phyloP scores from a whole-genome alignment of 306 rosid genomes.

The Glycyrrhiza uralensis region DNA sequence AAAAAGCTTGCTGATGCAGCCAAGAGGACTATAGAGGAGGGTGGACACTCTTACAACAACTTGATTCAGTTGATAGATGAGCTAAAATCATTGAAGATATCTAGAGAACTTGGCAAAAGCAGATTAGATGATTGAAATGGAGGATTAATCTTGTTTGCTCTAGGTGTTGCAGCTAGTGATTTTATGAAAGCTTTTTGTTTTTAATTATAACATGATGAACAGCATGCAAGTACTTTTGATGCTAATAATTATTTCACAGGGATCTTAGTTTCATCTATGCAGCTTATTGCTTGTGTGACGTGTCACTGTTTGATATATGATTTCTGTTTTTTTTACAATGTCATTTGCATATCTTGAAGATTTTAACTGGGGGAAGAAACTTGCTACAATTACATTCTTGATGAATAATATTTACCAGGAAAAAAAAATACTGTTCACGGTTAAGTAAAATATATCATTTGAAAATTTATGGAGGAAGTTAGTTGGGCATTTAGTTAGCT shows the following conservation, averaged over 20 bases:
- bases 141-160: not conserved
- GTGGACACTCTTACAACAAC: not conserved
- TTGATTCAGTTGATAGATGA: slow-evolving; percentile 17
- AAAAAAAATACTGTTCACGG: no score
- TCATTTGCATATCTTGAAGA: no score
- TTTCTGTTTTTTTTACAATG: no score
- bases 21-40: slow-evolving; percentile 13
- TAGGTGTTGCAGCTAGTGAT: not conserved
- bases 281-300: not conserved
- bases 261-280: not conserved
- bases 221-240: not conserved
- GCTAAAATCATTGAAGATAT: slow-evolving; percentile 19
- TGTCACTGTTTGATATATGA: no score
- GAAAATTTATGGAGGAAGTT: no score
- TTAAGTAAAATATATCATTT: no score
- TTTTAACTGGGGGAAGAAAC: not conserved
- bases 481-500: no score
- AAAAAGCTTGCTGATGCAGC: not conserved
- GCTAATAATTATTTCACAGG: not conserved
- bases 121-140: not conserved
- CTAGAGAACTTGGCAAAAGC: not conserved
- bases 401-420: not conserved
- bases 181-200: not conserved
- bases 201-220: not conserved
- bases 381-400: not conserved